phyloP scores from a whole-genome alignment of 1,284 basidiomycete genomes.

The Fomitopsis schrenkii region DNA sequence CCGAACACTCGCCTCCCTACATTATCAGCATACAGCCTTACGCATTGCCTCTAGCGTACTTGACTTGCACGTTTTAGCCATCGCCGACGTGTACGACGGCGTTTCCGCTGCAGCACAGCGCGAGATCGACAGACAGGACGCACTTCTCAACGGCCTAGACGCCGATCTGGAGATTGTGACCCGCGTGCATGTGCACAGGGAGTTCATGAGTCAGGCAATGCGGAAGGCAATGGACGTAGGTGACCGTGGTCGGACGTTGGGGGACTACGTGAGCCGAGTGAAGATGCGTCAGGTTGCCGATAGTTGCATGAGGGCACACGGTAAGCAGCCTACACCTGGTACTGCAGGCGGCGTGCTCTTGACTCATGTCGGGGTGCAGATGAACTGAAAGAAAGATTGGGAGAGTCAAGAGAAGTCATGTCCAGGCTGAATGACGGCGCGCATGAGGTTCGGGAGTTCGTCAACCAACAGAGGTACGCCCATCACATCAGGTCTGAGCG shows the following conservation, averaged over 20 bases:
- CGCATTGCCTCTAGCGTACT: conserved; percentile 64
- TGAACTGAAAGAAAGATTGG: conserved; percentile 52
- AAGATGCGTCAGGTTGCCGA: conserved; percentile 80
- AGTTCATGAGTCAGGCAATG: conserved; percentile 65
- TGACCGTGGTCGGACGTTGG: conserved; percentile 63
- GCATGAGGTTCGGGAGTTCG: conserved; percentile 49
- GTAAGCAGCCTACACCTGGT: conserved; percentile 32
- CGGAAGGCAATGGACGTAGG: conserved; percentile 66
- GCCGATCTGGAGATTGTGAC: conserved; percentile 67
- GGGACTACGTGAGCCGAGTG: conserved; percentile 71
- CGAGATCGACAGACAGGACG: conserved; percentile 61
- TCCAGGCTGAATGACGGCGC: conserved; percentile 52
- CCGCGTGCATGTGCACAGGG: conserved; percentile 62
- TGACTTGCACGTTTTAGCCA: conserved; percentile 65
- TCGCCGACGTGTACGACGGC: conserved; percentile 65
- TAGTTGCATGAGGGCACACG: conserved; percentile 67
- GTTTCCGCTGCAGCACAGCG: conserved; percentile 49
- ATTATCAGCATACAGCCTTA: conserved; percentile 61
- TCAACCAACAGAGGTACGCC: conserved; percentile 47
- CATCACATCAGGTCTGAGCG: neutral
- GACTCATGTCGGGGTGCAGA: conserved; percentile 31
- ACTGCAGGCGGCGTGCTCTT: neutral
- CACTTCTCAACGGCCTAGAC: conserved; percentile 55
- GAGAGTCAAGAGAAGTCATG: conserved; percentile 51
- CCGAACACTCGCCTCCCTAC: conserved; percentile 45